These are phyloP conservation scores for Dentipellis sp. DNA, from an alignment of 768 basidiomycete genomes.

Conservation along the genomic window DNA sequence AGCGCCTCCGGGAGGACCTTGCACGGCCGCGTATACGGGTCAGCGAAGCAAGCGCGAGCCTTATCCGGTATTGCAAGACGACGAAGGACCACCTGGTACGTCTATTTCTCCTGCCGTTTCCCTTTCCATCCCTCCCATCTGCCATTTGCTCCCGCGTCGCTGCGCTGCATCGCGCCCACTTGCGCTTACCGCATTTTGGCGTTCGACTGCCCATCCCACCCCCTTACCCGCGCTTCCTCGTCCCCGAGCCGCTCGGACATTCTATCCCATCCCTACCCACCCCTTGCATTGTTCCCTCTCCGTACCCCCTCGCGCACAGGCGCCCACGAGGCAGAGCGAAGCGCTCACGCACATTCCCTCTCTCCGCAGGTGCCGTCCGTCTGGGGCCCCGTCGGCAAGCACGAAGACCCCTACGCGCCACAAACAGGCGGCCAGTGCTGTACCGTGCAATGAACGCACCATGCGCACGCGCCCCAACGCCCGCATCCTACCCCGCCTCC, in stretches of 20 bases:
- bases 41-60: slow-evolving; percentile 61
- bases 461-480: background rate
- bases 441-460: slow-evolving; percentile 2
- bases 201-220: background rate
- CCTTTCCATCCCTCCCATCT: too few species aligned
- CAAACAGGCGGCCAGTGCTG: slow-evolving; percentile 14
- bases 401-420: slow-evolving; percentile 88
- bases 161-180: too few species aligned
- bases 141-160: too few species aligned
- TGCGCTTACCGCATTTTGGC: too few species aligned
- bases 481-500: background rate
- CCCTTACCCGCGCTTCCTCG: background rate
- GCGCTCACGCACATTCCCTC: background rate
- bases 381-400: slow-evolving; percentile 89
- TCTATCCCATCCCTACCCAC: background rate
- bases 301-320: background rate
- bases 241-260: background rate
- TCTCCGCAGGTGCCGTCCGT: slow-evolving; percentile 75
- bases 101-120: slow-evolving; percentile 5
- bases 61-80: slow-evolving; percentile 67
- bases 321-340: background rate
- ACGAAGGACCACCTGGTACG: slow-evolving; percentile 63
- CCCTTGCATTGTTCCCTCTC: background rate
- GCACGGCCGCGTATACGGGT: slow-evolving; percentile 62
- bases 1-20: slow-evolving; percentile 62